Conservation (phyloP, 305 asterid species). For the Fraxinus nigra region DNA sequence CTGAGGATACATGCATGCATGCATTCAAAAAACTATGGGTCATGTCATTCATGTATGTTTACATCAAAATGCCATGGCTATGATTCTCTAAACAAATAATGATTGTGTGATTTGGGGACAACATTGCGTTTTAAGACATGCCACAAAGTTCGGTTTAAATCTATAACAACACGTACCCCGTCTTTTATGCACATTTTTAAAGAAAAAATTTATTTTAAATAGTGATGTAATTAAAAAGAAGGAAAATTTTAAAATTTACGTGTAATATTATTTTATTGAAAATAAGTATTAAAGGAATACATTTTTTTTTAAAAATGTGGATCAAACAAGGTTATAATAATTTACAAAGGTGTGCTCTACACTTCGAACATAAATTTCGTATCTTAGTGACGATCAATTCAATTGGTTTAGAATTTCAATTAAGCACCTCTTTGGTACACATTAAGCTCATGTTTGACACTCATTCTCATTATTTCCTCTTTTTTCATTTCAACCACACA, state of each 20-base stretch:
- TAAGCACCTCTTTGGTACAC: too few relatives aligned
- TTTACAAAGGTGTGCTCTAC: background rate
- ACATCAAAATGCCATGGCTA: background rate
- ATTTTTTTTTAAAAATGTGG: too few relatives aligned
- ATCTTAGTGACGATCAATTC: background rate
- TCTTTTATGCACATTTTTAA: too few relatives aligned
- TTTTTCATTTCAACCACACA: too few relatives aligned
- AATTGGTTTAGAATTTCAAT: background rate
- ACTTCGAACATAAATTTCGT: background rate
- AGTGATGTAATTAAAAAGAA: too few relatives aligned
- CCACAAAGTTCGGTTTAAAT: background rate
- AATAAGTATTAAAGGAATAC: too few relatives aligned
- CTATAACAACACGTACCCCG: background rate
- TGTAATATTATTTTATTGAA: too few relatives aligned
- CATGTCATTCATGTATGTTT: slow-evolving; percentile 11
- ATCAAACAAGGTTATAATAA: background rate
- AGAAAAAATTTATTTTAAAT: too few relatives aligned
- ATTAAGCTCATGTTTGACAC: too few relatives aligned
- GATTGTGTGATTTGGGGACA: slow-evolving; percentile 17
- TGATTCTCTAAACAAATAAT: background rate
- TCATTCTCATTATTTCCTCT: too few relatives aligned
- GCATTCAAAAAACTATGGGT: background rate
- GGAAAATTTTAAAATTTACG: too few relatives aligned
- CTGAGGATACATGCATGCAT: slow-evolving; percentile 29
- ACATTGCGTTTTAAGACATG: background rate